Conservation (phyloP, 805 yeast species). For the Ogataea ramenticola region DNA sequence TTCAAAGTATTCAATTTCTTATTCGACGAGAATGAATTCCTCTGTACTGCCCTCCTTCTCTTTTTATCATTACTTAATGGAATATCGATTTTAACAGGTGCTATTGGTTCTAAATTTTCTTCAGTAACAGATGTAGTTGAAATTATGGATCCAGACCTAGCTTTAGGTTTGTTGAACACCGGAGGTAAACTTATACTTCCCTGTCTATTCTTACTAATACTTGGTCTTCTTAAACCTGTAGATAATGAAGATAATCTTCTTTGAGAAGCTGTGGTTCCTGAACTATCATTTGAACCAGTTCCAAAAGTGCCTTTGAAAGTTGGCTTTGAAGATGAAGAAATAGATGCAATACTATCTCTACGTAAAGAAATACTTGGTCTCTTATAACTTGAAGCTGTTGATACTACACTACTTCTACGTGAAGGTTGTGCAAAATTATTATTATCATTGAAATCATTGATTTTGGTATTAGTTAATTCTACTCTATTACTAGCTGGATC, state of each 20-base stretch:
- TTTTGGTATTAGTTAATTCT: not conserved
- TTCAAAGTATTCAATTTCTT: not conserved
- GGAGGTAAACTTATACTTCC: not conserved
- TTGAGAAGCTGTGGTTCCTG: slow-evolving; percentile 1
- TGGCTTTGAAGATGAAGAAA: not conserved
- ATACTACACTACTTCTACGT: not conserved
- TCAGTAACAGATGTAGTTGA: not conserved
- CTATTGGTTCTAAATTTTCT: not conserved
- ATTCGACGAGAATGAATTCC: not conserved
- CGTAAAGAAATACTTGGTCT: slow-evolving; percentile 2
- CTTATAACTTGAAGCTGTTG: not conserved
- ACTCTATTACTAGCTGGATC: not conserved
- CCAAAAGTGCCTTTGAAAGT: not conserved
- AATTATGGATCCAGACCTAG: not conserved
- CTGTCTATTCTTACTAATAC: not conserved
- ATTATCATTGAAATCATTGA: no score
- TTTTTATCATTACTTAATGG: not conserved
- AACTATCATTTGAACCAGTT: slow-evolving; percentile 4
- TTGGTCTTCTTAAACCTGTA: not conserved
- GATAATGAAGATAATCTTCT: slow-evolving; percentile 15
- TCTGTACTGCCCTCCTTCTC: not conserved
- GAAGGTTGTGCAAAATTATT: no score
- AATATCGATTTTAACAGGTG: not conserved
- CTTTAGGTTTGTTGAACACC: not conserved
- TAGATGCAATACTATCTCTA: not conserved